Conservation (phyloP, 202 grass and related monocot species). For the Digitaria exilis region DNA sequence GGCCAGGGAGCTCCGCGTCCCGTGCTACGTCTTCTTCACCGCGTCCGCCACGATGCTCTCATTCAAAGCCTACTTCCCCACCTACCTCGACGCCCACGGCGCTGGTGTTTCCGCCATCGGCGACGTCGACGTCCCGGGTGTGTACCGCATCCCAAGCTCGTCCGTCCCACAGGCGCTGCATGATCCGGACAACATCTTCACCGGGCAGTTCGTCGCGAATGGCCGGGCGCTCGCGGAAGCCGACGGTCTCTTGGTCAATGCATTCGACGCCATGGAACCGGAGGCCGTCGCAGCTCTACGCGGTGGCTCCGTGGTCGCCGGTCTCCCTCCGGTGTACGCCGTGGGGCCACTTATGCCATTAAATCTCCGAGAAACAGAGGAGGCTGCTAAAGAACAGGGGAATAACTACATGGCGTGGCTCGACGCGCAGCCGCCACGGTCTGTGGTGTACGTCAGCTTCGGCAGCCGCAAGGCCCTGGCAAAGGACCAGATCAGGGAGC, state of each 20-base stretch:
- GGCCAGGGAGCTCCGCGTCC: constrained; percentile 28
- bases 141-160: constrained; percentile 39
- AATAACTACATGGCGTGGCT: constrained; percentile 43
- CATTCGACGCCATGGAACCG: constrained; percentile 54
- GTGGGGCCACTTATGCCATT: constrained; percentile 54
- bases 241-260: constrained; percentile 60
- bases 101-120: not conserved
- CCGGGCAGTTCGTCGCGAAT: constrained; percentile 59
- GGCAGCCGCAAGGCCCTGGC: constrained; percentile 61
- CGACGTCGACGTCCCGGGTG: constrained; percentile 54
- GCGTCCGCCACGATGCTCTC: constrained; percentile 52
- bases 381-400: not conserved
- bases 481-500: constrained; percentile 51
- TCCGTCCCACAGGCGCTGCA: constrained; percentile 53
- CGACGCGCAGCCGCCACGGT: constrained; percentile 58
- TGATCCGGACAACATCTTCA: constrained; percentile 66
- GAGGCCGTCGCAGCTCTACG: constrained; percentile 51
- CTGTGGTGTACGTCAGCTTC: constrained; percentile 76
- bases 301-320: constrained; percentile 8
- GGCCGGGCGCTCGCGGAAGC: constrained; percentile 37
- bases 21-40: constrained; percentile 63
- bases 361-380: not conserved
- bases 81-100: constrained; percentile 28
- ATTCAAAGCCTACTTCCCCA: constrained; percentile 48
- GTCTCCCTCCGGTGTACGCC: constrained; percentile 59